Conservation (phyloP, 2,329 filamentous ascomycete species). For the Sporothrix luriei region DNA sequence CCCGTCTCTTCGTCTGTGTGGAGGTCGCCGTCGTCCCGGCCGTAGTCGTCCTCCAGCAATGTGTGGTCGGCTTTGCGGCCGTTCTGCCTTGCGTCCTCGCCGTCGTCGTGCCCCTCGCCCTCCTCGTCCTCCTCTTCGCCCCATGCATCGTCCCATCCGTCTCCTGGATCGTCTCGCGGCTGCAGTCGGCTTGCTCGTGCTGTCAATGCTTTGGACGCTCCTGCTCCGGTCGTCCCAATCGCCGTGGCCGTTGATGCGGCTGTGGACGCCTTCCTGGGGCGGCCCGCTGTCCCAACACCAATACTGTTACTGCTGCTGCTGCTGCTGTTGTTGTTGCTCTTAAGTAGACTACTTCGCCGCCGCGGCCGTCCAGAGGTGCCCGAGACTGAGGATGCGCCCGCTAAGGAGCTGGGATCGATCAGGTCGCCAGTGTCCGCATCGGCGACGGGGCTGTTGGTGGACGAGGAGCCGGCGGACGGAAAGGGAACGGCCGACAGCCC, state of each 20-base stretch:
- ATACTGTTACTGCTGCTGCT: neutral
- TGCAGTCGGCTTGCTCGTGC: neutral
- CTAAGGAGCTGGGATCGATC: slow-evolving; percentile 61
- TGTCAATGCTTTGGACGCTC: no score
- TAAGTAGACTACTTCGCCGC: slow-evolving; percentile 59
- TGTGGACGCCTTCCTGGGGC: slow-evolving; percentile 9
- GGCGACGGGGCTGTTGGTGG: slow-evolving; percentile 5
- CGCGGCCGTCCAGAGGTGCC: slow-evolving; percentile 53
- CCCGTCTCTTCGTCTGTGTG: slow-evolving; percentile 90
- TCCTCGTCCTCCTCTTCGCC: slow-evolving; percentile 90
- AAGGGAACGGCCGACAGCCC: slow-evolving; percentile 13
- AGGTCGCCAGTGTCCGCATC: slow-evolving; percentile 37
- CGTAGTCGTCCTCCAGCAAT: slow-evolving; percentile 52
- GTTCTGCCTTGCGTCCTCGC: slow-evolving; percentile 51
- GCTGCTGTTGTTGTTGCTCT: slow-evolving; percentile 31
- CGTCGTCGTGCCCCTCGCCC: slow-evolving; percentile 69
- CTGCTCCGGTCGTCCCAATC: slow-evolving; percentile 64
- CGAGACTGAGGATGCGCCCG: slow-evolving; percentile 33
- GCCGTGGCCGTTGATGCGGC: slow-evolving; percentile 59
- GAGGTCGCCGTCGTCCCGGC: slow-evolving; percentile 60
- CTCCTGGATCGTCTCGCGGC: slow-evolving; percentile 46
- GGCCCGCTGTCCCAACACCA: neutral
- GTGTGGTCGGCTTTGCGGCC: slow-evolving; percentile 57
- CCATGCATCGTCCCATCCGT: slow-evolving; percentile 71
- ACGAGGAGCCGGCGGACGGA: neutral